A percentile compares a stretch with the other conserved stretches of the same genome.
These are phyloP conservation scores for Bipolaris cookei DNA, from an alignment of 2,329 filamentous ascomycete genomes.

Conservation along the genomic window DNA sequence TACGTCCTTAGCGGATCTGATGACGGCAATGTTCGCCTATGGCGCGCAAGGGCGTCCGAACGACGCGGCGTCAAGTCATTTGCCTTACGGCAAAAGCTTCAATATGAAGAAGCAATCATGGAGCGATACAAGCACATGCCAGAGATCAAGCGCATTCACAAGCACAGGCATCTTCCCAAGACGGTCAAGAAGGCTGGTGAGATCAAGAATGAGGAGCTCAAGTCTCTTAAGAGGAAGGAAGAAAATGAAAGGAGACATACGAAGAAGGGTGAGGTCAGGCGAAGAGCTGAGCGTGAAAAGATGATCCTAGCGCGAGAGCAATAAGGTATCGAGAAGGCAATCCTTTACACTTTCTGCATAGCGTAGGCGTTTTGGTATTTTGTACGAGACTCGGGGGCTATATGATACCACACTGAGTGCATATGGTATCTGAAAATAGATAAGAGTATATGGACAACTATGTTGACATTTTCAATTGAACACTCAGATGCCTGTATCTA, in stretches of 20 bases:
- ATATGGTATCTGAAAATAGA: constrained; percentile 3
- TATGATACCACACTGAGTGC: constrained; percentile 1
- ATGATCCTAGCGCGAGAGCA: constrained; percentile 77
- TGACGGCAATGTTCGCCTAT: constrained; percentile 89
- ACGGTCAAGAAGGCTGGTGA: constrained; percentile 93
- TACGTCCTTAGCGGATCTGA: constrained; percentile 92
- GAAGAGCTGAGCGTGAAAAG: constrained; percentile 86
- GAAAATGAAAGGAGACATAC: constrained; percentile 95
- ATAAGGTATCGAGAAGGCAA: constrained; percentile 43
- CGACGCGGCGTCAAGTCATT: constrained; percentile 85
- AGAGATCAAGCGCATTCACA: constrained; percentile 86
- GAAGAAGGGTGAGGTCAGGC: constrained; percentile 77
- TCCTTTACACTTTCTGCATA: constrained; percentile 33
- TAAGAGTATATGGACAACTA: background rate
- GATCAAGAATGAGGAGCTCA: constrained; percentile 90
- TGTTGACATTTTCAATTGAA: background rate
- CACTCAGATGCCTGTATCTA: background rate
- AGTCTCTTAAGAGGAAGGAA: constrained; percentile 84
- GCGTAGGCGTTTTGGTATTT: constrained; percentile 39
- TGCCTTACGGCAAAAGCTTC: constrained; percentile 82
- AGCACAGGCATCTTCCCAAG: constrained; percentile 90
- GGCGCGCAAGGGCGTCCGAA: constrained; percentile 85
- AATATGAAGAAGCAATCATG: constrained; percentile 87
- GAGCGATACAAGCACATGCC: constrained; percentile 93
- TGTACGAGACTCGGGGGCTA: background rate